A percentile compares a stretch with the other conserved stretches of the same genome.
These are phyloP conservation scores for Alopecurus myosuroides DNA, from an alignment of 176 grass and related monocot species.

Conservation along the genomic window DNA sequence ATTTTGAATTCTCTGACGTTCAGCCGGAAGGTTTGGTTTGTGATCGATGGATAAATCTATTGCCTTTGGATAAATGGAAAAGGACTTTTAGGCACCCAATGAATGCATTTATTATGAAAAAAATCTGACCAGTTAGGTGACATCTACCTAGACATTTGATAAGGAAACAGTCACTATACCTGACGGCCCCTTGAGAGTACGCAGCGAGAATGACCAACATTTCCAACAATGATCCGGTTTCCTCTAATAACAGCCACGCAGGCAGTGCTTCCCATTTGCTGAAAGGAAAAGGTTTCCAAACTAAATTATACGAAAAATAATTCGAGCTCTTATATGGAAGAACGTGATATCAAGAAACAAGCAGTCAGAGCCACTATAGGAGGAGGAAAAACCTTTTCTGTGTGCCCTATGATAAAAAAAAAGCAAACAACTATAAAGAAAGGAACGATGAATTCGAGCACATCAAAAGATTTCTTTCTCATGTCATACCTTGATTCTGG, in stretches of 20 bases:
- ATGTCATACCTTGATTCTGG: background rate
- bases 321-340: conserved; percentile 2
- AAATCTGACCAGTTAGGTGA: background rate
- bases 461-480: background rate
- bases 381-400: background rate
- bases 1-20: background rate
- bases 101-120: background rate
- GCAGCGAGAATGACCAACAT: conserved; percentile 23
- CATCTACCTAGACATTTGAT: background rate
- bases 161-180: conserved; percentile 6
- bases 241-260: conserved; percentile 8
- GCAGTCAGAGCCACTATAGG: background rate
- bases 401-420: background rate
- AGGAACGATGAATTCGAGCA: background rate
- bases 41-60: conserved; percentile 14
- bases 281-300: background rate
- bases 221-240: conserved; percentile 11
- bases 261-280: conserved; percentile 23
- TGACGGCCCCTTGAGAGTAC: background rate
- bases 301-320: background rate
- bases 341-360: background rate
- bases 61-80: conserved; percentile 11
- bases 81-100: background rate
- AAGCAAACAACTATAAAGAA: background rate
- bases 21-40: background rate